These are phyloP conservation scores for Globisporangium viniferum DNA, from an alignment of 352 stramenopile species.

Conservation along the genomic window DNA sequence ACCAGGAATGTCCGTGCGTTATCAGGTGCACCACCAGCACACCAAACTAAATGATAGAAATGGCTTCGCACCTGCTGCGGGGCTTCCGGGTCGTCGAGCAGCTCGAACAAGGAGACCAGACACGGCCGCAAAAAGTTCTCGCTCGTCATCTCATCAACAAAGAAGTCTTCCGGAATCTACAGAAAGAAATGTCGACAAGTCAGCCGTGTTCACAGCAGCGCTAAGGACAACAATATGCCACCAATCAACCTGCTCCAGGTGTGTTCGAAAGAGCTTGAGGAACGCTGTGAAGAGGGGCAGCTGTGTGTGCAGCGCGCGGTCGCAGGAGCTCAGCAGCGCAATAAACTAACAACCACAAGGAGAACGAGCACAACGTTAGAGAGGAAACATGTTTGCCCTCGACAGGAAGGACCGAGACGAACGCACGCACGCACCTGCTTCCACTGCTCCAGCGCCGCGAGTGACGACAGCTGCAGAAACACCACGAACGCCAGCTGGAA, in stretches of 20 bases:
- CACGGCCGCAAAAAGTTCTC: conserved; percentile 66
- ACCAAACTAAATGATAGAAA: background rate
- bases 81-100: conserved; percentile 45
- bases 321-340: conserved; percentile 58
- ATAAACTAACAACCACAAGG: conserved; percentile 44
- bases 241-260: conserved; percentile 47
- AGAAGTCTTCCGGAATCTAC: conserved; percentile 70
- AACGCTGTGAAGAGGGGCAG: conserved; percentile 55
- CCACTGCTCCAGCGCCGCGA: conserved; percentile 92
- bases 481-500: conserved; percentile 92
- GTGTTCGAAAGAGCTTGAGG: conserved; percentile 48
- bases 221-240: background rate
- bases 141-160: conserved; percentile 54
- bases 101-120: conserved; percentile 60
- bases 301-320: conserved; percentile 39
- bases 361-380: background rate
- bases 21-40: background rate
- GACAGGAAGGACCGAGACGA: background rate
- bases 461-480: conserved; percentile 93
- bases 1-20: background rate
- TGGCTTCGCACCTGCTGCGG: conserved; percentile 27
- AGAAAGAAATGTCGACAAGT: background rate
- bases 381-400: background rate
- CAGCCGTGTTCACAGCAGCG: background rate
- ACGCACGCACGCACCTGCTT: conserved; percentile 55